These are phyloP conservation scores for Phytophthora pinifolia DNA, from an alignment of 352 stramenopile species.

Conservation along the genomic window DNA sequence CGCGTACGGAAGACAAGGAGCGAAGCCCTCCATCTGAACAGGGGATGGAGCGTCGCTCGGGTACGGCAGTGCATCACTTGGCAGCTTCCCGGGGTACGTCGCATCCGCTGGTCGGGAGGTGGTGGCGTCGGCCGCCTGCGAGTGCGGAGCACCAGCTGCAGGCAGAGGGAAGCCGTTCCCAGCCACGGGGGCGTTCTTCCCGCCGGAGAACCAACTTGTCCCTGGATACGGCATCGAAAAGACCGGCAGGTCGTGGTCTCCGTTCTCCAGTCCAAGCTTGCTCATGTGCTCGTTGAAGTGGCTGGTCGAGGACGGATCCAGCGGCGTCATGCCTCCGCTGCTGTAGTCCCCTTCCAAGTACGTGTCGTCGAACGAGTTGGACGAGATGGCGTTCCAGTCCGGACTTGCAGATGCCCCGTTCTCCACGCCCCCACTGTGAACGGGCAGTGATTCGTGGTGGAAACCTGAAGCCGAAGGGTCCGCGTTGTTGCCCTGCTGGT, in stretches of 20 bases:
- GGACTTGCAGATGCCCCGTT: slow-evolving; percentile 14
- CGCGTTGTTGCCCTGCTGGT: slow-evolving; percentile 2
- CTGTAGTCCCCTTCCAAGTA: slow-evolving; percentile 36
- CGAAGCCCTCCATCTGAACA: slow-evolving; percentile 47
- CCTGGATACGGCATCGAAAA: slow-evolving; percentile 36
- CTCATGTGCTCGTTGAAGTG: slow-evolving; percentile 36
- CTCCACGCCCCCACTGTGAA: slow-evolving; percentile 7
- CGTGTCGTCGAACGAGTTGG: slow-evolving; percentile 38
- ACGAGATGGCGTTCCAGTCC: slow-evolving; percentile 36
- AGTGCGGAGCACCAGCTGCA: slow-evolving; percentile 23
- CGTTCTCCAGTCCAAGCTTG: slow-evolving; percentile 27
- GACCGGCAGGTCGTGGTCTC: slow-evolving; percentile 30
- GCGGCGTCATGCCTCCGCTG: slow-evolving; percentile 11
- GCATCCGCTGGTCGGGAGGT: slow-evolving; percentile 11
- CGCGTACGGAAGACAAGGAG: slow-evolving; percentile 32
- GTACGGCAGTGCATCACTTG: slow-evolving; percentile 10
- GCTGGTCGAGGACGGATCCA: slow-evolving; percentile 16
- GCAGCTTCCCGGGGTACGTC: slow-evolving; percentile 23
- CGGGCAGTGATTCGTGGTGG: slow-evolving; percentile 2
- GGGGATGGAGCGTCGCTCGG: slow-evolving; percentile 25
- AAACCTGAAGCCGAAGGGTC: not conserved
- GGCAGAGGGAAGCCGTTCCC: slow-evolving; percentile 23
- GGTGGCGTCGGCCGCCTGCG: slow-evolving; percentile 10
- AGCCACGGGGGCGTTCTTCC: slow-evolving; percentile 10
- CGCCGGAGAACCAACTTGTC: slow-evolving; percentile 33